Percentiles rank a stretch among this genome's conserved stretches.
These are phyloP conservation scores for Pseudogymnoascus sp. DNA, from an alignment of 2,329 filamentous ascomycete genomes.

Conservation along the genomic window DNA sequence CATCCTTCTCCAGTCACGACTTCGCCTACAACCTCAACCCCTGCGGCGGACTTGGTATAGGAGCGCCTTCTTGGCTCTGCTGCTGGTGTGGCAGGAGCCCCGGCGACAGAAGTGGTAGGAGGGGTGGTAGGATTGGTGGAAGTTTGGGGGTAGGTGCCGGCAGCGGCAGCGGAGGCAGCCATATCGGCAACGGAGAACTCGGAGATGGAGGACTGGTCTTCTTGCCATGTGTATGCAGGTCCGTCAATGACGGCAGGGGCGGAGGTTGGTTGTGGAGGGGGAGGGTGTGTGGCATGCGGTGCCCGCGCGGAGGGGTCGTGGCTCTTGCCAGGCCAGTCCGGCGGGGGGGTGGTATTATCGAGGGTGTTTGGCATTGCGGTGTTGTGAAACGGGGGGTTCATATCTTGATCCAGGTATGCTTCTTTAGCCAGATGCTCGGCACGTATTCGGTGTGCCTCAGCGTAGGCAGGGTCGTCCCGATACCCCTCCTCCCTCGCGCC, in stretches of 20 bases:
- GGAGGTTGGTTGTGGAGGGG: neutral
- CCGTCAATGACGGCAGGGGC: neutral
- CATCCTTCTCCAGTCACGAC: constrained; percentile 21
- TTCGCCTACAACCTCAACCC: constrained; percentile 18
- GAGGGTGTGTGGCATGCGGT: neutral
- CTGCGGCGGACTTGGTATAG: constrained; percentile 16
- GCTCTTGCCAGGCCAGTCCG: neutral
- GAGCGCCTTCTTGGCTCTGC: constrained; percentile 12
- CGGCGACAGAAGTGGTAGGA: neutral
- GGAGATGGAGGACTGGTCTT: neutral
- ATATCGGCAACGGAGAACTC: neutral
- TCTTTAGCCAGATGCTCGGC: neutral
- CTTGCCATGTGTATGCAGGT: neutral
- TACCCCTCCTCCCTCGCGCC: neutral
- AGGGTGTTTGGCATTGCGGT: neutral
- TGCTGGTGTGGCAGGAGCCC: neutral
- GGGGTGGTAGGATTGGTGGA: neutral
- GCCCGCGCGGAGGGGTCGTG: neutral
- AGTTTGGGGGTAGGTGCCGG: neutral
- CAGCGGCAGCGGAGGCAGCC: neutral
- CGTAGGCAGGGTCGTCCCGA: neutral
- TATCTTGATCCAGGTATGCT: neutral
- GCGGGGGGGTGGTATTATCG: neutral
- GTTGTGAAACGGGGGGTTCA: neutral
- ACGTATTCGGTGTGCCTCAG: neutral